phyloP scores from a whole-genome alignment of 257 asterid genomes.

The Salvia splendens region DNA sequence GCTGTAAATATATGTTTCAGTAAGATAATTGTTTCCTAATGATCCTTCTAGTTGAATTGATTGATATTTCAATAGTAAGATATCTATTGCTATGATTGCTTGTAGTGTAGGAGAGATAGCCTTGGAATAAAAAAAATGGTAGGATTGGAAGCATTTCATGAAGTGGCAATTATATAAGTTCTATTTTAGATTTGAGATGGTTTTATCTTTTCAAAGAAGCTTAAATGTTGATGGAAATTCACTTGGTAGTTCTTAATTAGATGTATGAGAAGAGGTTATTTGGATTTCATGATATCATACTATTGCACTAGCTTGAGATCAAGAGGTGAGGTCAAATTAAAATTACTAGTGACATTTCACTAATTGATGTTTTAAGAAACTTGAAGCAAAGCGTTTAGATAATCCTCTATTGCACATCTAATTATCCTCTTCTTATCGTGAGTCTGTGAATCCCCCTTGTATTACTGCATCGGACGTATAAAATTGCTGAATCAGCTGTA shows the following conservation, averaged over 20 bases:
- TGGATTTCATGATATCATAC: conserved; percentile 10
- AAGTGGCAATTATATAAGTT: not conserved
- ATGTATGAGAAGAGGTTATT: not conserved
- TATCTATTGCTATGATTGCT: not conserved
- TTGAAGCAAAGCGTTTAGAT: not conserved
- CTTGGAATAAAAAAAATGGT: not conserved
- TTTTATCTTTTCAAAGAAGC: not conserved
- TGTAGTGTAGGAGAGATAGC: conserved; percentile 12
- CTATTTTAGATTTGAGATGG: not conserved
- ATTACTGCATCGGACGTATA: too few relatives aligned
- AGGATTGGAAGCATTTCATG: not conserved
- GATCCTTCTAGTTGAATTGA: not conserved
- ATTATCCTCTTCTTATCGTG: not conserved
- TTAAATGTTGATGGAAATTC: conserved; percentile 17
- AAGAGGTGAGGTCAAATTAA: not conserved
- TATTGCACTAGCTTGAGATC: not conserved
- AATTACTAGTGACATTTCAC: not conserved
- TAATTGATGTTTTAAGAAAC: not conserved
- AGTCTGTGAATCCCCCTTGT: too few relatives aligned
- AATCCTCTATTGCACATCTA: not conserved
- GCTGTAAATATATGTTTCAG: conserved; percentile 7
- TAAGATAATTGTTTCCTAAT: not conserved
- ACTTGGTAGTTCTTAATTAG: too few relatives aligned
- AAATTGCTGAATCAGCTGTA: not conserved
- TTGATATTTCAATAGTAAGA: conserved; percentile 4